Evolutionary conservation across 805 yeast species (phyloP), one percentile per base, ranked within the genome.

Genomic region (Yarrowia sp.): DNA sequence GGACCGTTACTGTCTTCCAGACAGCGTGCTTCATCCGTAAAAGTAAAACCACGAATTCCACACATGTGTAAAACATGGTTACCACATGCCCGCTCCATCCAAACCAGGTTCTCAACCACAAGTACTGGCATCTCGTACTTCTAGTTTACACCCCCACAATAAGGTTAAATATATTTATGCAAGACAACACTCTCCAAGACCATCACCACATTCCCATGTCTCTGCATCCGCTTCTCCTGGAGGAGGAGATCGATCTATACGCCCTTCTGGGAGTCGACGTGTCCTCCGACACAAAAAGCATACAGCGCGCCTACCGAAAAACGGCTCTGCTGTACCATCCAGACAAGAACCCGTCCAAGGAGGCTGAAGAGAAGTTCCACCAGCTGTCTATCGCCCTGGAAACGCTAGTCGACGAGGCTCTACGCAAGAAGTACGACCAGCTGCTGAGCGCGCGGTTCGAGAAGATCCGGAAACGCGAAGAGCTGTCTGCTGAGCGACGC

Each of bases 351-450:
- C 67, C 70, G 7, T 63, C 67, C 16, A 64, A 65, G 25, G 70
- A 67, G 9, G 71, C 71, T 12, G 67, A 62, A 16, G 69, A 49
- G 16, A 69, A 66, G 66, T 69, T 69, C 55, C 71, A 69, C 38
- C 39, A 58, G 36, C 62, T 69, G 9, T 64, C 70, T 2, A 18
- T 63, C 22, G 71, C 68, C 3, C 53, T 67, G 18, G 70, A 69
- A n/a, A 66, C 68, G 7, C 63, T 69, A 2, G 38, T 41, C 6
- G 53, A 60, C 27, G 59, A 58, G 6, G 39, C 22, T 6, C 49
- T 64, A 18, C 63, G 69, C 18, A 22, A 33, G 6, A 51, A 64
- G 41, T 69, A 68, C 61, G 71, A 69, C 47, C 39, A 49, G 12
- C 39, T 60, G 33, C 39, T 65, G 22, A 61, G 31, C 9, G 66